phyloP scores from a whole-genome alignment of 2,329 filamentous ascomycete genomes.

The Neonectria faginata region DNA sequence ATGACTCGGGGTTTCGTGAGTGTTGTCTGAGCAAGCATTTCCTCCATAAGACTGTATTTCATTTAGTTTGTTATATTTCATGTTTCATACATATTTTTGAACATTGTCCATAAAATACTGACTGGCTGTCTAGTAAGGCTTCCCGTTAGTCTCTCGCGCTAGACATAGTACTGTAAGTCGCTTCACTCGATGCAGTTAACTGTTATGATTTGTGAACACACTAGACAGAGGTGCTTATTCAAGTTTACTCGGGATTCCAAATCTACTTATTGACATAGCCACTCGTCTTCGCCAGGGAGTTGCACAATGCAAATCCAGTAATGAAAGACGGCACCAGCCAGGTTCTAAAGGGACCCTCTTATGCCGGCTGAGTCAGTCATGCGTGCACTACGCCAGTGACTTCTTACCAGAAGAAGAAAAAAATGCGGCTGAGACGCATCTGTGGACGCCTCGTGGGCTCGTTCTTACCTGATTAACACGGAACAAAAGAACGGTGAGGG shows the following conservation, averaged over 20 bases:
- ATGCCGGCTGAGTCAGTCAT: not conserved
- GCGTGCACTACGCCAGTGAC: not conserved
- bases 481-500: constrained; percentile 21
- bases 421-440: not conserved
- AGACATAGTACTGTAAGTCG: not conserved
- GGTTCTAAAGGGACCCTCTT: not conserved
- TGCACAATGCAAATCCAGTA: not conserved
- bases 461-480: constrained; percentile 3
- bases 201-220: not conserved
- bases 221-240: not conserved
- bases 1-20: not conserved
- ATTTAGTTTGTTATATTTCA: too few species aligned
- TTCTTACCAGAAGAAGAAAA: not conserved
- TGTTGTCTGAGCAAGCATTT: too few species aligned
- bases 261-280: not conserved
- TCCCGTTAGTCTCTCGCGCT: not conserved
- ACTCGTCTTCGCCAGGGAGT: not conserved
- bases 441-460: constrained; percentile 1
- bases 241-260: not conserved
- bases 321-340: not conserved
- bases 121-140: not conserved
- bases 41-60: too few species aligned
- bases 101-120: too few species aligned
- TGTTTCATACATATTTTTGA: too few species aligned
- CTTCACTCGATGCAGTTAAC: too few species aligned